Evolutionary conservation across 306 rosid genomes (phyloP).

Genomic region (Pachyrhizus erosus): DNA sequence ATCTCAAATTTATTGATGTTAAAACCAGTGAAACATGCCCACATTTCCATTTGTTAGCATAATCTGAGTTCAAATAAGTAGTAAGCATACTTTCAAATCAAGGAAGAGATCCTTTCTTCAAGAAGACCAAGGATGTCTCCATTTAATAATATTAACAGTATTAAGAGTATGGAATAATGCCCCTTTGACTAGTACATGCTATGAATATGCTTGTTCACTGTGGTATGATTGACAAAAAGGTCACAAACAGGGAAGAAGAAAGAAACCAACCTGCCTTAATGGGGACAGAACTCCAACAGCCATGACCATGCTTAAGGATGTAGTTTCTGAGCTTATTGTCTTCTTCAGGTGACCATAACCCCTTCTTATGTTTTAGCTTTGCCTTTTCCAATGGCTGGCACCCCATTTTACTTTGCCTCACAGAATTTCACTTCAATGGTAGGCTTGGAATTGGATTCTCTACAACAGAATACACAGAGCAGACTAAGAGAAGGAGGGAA

Average conservation of each 20-base stretch:
- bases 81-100: constrained; percentile 17
- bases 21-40: constrained; percentile 25
- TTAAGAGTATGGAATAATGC: neutral
- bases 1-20: constrained; percentile 1
- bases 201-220: constrained; percentile 3
- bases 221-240: neutral
- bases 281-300: constrained; percentile 95
- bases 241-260: constrained; percentile 23
- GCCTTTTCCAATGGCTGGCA: constrained; percentile 61
- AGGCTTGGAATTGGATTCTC: constrained; percentile 26
- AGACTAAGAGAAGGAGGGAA: constrained; percentile 21
- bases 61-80: constrained; percentile 1
- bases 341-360: constrained; percentile 99
- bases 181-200: neutral
- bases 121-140: constrained; percentile 3
- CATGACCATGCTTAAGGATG: constrained; percentile 76
- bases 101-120: neutral
- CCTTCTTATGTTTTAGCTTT: constrained; percentile 79
- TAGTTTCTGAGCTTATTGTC: constrained; percentile 75
- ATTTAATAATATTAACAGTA: neutral
- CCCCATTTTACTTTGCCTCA: constrained; percentile 59
- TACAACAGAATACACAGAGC: constrained; percentile 8
- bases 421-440: constrained; percentile 31
- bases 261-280: constrained; percentile 69
- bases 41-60: constrained; percentile 36